A percentile compares a stretch with the other conserved stretches of the same genome.
Evolutionary conservation across 2,329 filamentous ascomycete genomes (phyloP).

Genomic region (Cordyceps pruinosa): DNA sequence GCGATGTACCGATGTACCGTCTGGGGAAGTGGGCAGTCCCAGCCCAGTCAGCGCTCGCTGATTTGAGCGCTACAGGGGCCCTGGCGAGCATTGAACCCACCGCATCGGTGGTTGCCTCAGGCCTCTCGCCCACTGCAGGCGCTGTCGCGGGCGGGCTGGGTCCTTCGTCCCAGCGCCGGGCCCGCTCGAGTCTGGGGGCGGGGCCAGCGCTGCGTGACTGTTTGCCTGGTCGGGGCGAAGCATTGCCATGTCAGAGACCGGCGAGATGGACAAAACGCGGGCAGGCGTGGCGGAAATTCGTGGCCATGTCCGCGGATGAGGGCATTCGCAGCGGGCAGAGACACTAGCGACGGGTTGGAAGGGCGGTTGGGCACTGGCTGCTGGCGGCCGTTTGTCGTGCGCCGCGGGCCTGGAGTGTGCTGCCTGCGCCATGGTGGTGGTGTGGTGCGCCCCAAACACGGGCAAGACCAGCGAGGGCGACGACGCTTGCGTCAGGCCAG

Average conservation of each 20-base stretch:
- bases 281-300: background rate
- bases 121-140: too few species aligned
- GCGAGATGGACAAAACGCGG: background rate
- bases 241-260: background rate
- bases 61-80: background rate
- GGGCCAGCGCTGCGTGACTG: background rate
- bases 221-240: background rate
- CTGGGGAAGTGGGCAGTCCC: constrained; percentile 5
- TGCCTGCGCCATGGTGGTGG: background rate
- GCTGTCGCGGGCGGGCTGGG: background rate
- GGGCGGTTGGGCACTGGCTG: background rate
- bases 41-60: background rate
- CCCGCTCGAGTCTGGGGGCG: constrained; percentile 6
- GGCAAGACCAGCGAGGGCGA: background rate
- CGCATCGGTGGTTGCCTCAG: background rate
- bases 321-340: background rate
- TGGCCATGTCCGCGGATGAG: background rate
- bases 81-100: background rate
- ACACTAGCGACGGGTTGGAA: too few species aligned
- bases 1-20: constrained; percentile 6
- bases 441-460: constrained; percentile 1
- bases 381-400: background rate
- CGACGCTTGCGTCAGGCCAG: constrained; percentile 4
- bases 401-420: background rate
- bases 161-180: background rate